Base-by-base conservation (phyloP, 768 basidiomycete genomes). In the Tricholoma saponaceum region DNA sequence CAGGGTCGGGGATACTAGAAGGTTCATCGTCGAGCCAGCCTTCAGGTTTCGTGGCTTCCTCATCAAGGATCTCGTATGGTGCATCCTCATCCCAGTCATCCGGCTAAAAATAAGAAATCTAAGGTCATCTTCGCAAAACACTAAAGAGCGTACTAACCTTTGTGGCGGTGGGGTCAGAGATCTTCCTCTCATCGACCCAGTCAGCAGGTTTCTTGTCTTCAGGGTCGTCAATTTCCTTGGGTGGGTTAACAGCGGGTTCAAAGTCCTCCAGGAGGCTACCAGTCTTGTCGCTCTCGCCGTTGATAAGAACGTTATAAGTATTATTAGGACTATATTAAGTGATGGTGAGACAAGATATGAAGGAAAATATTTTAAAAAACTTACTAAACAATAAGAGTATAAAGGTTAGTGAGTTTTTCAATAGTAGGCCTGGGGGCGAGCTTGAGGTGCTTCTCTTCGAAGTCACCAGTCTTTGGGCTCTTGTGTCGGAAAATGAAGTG, bases 401-500 rank as follows among this genome's bases (percentile, higher is more conserved):
- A 98, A 58, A 99, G 81, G 70, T 95, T 93, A 62, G 95, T 91
- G 55, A 84, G 78, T 78, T 96, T 98, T 73, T 87, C 89, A 66
- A 96, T 93, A 61, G 86, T 78, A 49, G 96, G 96, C 57, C 80
- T 81, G 58, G 94, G 95, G 60, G 95, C 80, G 58, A 80, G 69
- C 54, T 78, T 83, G 59, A 98, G 86, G 75, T 99, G 97, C 75
- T 99, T 98, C 84, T 99, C 97, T 75, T 98, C 97, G 62, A 83
- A 84, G 67, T 94, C 93, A 65, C 92, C 92, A 46, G 90, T 92
- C 66, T 89, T 82, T 33, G 97, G 96, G 79, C 85, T 95, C 79
- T 89, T 86, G 82, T 98, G 90, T 66, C 95, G 92, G 92, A 99
- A 96, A 77, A 99, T 99, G 76, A 99, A 98, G 82, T 99, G 97